These are phyloP conservation scores for Fusarium paranaense DNA, from an alignment of 2,329 filamentous ascomycete genomes.

Conservation along the genomic window DNA sequence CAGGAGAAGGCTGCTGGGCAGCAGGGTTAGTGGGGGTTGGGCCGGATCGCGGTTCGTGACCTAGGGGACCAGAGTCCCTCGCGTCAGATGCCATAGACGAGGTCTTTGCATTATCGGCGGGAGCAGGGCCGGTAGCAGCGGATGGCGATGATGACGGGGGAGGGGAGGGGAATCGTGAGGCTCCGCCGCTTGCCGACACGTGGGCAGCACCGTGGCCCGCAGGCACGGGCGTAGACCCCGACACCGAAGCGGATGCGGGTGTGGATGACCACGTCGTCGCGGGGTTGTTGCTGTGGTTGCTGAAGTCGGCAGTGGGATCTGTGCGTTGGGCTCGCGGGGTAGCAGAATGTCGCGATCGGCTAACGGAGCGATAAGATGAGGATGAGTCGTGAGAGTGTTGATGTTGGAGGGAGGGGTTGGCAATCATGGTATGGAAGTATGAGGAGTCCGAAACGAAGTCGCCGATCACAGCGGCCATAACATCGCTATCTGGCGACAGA, in stretches of 20 bases:
- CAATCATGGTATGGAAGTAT: constrained; percentile 78
- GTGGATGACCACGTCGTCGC: constrained; percentile 26
- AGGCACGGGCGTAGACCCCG: constrained; percentile 37
- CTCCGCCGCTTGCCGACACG: constrained; percentile 52
- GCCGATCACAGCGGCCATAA: constrained; percentile 74
- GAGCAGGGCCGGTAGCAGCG: constrained; percentile 50
- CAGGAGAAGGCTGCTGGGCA: constrained; percentile 50
- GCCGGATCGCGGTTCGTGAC: constrained; percentile 38
- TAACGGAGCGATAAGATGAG: constrained; percentile 46
- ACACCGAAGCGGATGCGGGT: constrained; percentile 17
- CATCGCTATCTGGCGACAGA: constrained; percentile 49
- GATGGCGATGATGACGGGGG: constrained; percentile 65
- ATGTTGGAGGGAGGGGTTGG: constrained; percentile 60
- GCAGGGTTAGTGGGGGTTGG: constrained; percentile 29
- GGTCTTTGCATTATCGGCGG: constrained; percentile 55
- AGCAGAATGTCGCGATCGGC: constrained; percentile 45
- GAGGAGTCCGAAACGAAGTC: constrained; percentile 81
- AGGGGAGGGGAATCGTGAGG: constrained; percentile 65
- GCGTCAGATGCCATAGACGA: constrained; percentile 62
- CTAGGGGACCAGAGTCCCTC: constrained; percentile 47
- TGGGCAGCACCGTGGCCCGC: constrained; percentile 40
- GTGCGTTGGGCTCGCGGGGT: constrained; percentile 45
- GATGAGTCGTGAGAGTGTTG: constrained; percentile 56
- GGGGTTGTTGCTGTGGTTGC: constrained; percentile 24
- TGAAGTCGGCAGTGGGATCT: constrained; percentile 34